Conservation (phyloP, 78 protist genomes). For the Creolimax fragrantissima region DNA sequence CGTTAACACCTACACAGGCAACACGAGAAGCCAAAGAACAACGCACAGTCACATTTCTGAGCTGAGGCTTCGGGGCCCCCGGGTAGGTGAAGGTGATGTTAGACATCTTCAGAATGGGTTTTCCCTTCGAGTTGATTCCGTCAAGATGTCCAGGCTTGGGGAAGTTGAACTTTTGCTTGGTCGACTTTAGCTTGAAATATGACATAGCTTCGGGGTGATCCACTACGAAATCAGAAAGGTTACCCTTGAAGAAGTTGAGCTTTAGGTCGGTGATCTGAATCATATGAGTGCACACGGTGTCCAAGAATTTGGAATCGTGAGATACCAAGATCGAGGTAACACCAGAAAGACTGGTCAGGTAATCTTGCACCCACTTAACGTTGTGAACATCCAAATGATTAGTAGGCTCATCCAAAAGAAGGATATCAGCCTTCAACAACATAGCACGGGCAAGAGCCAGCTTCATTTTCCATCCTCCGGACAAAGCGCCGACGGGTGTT, state of each 20-base stretch:
- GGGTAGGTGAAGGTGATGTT: slow-evolving; percentile 57
- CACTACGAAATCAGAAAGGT: slow-evolving; percentile 37
- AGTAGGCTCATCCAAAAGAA: slow-evolving; percentile 88
- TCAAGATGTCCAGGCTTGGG: slow-evolving; percentile 59
- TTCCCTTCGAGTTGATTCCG: slow-evolving; percentile 60
- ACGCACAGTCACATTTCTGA: slow-evolving; percentile 39
- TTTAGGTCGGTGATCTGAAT: slow-evolving; percentile 42
- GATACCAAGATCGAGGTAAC: slow-evolving; percentile 58
- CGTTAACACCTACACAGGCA: slow-evolving; percentile 54
- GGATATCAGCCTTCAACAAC: slow-evolving; percentile 50
- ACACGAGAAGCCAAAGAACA: slow-evolving; percentile 49
- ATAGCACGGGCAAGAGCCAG: slow-evolving; percentile 75
- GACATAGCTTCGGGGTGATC: slow-evolving; percentile 42
- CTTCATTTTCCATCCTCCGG: slow-evolving; percentile 87
- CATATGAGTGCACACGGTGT: slow-evolving; percentile 49
- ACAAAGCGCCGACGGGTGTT: slow-evolving; percentile 38
- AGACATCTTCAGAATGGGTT: slow-evolving; percentile 53
- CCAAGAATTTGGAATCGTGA: slow-evolving; percentile 65
- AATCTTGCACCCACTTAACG: slow-evolving; percentile 34
- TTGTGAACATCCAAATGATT: slow-evolving; percentile 78
- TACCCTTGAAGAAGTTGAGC: slow-evolving; percentile 51
- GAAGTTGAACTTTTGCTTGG: slow-evolving; percentile 42
- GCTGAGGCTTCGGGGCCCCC: slow-evolving; percentile 27
- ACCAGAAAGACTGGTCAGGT: not conserved
- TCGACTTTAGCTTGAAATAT: slow-evolving; percentile 46